Base-by-base conservation (phyloP, 1,139 yeast species). In the Sugiyamaella neomexicana region DNA sequence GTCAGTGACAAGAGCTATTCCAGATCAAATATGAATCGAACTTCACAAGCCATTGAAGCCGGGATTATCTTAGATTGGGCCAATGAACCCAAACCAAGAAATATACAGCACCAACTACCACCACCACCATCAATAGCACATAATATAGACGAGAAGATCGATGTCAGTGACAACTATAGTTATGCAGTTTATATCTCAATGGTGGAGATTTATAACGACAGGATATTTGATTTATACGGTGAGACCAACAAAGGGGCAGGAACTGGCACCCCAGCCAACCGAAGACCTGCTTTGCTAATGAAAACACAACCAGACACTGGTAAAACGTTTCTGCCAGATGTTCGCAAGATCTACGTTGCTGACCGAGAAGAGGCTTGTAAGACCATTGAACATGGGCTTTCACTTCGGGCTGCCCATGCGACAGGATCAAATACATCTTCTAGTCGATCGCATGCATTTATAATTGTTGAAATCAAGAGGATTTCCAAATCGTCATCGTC, bases 361-460 rank as follows among this genome's bases (percentile, higher is more conserved):
- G 66, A 60, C 29, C 49, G 54, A 13, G 60, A 59, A 16, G 71
- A 68, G 50, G 72, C 72, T 1, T 64, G 57, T 48, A 54, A 59
- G 27, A 62, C 68, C 5, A 52, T 69, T 9, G 69, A 66, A 16
- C 60, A 58, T 42, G 72, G 72, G 0, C 61, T 64, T 34, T 53
- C 63, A 10, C 51, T 56, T 9, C 63, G 74, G 31, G 60, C 66
- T 16, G 69, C 70, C 23, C 66, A 69, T 42, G 59, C 72, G 2
- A 72, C 75, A 1, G 71, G 68, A 16, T 59, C 70, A 48, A 72
- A 72, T 52, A 50, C 59, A 20, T 57, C 62, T 1, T 70, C 74
- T 9, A 67, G 73, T 29, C 65, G 79, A 51, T 74, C 78, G 0
- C 79, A 75, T 59, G 69, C 76, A 6, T 71, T 75, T 50, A 64